Base-by-base conservation (phyloP, 106 monocot species). In the Allium fistulosum region DNA sequence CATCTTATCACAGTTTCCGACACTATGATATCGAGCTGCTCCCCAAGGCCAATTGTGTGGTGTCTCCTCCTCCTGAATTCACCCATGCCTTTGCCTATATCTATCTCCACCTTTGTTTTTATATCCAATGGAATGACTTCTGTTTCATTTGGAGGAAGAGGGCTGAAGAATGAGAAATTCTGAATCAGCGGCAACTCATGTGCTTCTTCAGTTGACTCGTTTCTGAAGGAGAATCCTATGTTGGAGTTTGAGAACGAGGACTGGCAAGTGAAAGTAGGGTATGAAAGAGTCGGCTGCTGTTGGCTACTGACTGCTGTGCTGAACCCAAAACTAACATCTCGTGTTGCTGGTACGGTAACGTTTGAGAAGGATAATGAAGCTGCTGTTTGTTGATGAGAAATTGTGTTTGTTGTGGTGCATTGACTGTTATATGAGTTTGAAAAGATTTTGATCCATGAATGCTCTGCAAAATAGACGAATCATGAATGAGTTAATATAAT, bases 1-100 rank as follows among this genome's bases (percentile, higher is more conserved):
- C 95, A 95, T 2, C 95, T 84, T 61, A 95, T 91, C 57, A 95
- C 75, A 4, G 95, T 91, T 66, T 88, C 95, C 0, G 85, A 72
- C 2, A 84, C 91, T 57, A 79, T 67, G 58, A 91, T 67, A 49
- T 91, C 82, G 37, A 95, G 76, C 75, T 91, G 87, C 78, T 91
- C 88, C 0, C 91, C 95, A 16, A 83, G 57, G 2, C 91, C 85
- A n/a, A 95, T 95, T 0, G 95, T 95, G 76, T 79, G 80, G 67
- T 95, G 88, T 69, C 95, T 83, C 64, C 71, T 88, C 74, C 80
- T 79, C 53, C 78, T 75, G 0, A 57, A 49, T 53, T 69, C 80
- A 47, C 50, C 63, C 0, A 53, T 26, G 22, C 57, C 62, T 9
- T 62, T 37, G 12, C 46, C 37, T 7, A 52, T 13, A 46, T 64